Conservation (phyloP, 129 eudicot genomes). For the Flaveria robusta region DNA sequence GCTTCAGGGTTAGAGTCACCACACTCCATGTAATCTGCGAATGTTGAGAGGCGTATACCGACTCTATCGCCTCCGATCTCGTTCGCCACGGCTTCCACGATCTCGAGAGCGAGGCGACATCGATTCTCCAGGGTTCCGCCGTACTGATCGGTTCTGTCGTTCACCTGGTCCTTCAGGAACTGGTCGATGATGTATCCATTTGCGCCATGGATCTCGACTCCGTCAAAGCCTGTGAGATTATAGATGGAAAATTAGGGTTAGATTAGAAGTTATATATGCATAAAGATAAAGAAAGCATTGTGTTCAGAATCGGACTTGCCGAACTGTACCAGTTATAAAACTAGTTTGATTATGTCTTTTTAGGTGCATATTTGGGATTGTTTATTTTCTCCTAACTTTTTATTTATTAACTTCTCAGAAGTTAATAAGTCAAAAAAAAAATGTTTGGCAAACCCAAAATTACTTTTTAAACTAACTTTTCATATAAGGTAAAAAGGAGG, state of each 20-base stretch:
- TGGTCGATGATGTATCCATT: constrained; percentile 63
- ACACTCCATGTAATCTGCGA: constrained; percentile 41
- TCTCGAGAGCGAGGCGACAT: constrained; percentile 48
- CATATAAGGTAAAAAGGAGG: too few species aligned
- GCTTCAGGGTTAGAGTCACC: constrained; percentile 56
- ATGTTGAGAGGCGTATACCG: constrained; percentile 56
- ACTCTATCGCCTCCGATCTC: constrained; percentile 56
- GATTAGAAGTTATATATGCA: neutral
- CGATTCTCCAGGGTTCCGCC: constrained; percentile 61
- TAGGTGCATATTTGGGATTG: too few species aligned
- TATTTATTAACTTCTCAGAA: too few species aligned
- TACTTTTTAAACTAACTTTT: too few species aligned
- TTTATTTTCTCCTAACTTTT: too few species aligned
- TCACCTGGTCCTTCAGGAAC: constrained; percentile 55
- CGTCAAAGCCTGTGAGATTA: constrained; percentile 50
- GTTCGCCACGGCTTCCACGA: constrained; percentile 47
- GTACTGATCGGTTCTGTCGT: constrained; percentile 53
- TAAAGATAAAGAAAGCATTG: neutral
- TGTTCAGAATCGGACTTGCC: too few species aligned
- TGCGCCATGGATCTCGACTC: constrained; percentile 67
- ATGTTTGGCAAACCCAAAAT: too few species aligned
- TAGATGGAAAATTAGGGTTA: neutral
- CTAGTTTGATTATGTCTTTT: too few species aligned
- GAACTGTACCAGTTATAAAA: too few species aligned
- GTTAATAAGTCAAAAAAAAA: too few species aligned